Base-by-base conservation (phyloP, 192 early-diverging fungal species). In the Funneliformis mosseae region DNA sequence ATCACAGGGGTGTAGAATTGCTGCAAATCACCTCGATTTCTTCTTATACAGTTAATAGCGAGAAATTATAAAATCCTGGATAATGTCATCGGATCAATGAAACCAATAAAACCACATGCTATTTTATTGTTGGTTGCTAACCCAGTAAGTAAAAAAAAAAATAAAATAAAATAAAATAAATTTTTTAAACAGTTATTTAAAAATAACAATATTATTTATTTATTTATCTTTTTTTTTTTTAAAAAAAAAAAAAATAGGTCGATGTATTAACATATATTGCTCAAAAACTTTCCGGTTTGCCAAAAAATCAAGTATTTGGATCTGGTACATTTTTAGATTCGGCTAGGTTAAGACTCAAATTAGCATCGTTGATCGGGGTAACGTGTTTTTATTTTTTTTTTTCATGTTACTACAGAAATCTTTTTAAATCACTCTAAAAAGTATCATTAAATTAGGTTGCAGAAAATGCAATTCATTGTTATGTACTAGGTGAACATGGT, bases 291-390 rank as follows among this genome's bases (percentile, higher is more conserved):
- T 92, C 91, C 16, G 95, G 95, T 0, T 81, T 95, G 33, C 95
- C 95, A 12, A 85, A 83, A 63, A 84, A 85, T 14, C 95, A 95
- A 80, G 95, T 96, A 9, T 87, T 96, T 81, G 95, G 95, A 42
- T 94, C 94, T 0, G 94, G 95, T n/a, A 96, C 95, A 0, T 94
- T 90, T 68, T 82, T 96, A 14, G 95, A 96, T 80, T 89, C 94
- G 2, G 88, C 89, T 3, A 91, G 95, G 59, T 88, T 95, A 62
- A 87, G 94, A 73, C 83, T 86, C n/a, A 74, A 74, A 14, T 81
- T 95, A n/a, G 83, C 91, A 0, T 76, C 89, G 7, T 85, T 83
- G 6, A 78, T 88, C 42, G 46, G 81, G 61, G 84, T 85, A 69
- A 23, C 48, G 55, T 59, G 38, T 4, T 18, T 60, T 61, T 43